Base-by-base conservation (phyloP, 495 filamentous ascomycete species). In the Aspergillus coremiiformis region DNA sequence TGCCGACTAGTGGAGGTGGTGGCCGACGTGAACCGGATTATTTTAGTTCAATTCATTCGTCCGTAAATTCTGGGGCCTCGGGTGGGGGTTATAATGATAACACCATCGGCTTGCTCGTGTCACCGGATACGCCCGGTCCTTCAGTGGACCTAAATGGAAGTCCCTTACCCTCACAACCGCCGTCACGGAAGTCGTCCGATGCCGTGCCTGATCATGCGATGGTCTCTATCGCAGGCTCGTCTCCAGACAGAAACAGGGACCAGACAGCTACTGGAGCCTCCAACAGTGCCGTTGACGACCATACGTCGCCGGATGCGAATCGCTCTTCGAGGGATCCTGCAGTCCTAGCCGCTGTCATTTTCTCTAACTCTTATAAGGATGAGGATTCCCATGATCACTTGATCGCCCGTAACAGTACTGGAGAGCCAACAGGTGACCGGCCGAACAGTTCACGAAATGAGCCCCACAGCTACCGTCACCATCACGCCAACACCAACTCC, bases 81-180 rank as follows among this genome's bases (percentile, higher is more conserved):
- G 51, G 44, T 5, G 52, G 50, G 42, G 58, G 55, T 7, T 65
- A 59, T 35, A 69, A 71, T 27, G 67, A 71, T 47, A 72, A 69
- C 53, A 67, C 57, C 27, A 69, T 72, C 29, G 62, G 65, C 44
- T 66, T 67, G 0, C 67, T 72, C 2, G 65, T 69, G 6, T 70
- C 70, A 5, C 67, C 68, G 1, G 70, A 73, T 49, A 73, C 70
- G 0, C 57, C 64, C 1, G 70, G 68, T 22, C 70, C 70, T 11
- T 66, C 67, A n/a, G 70, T 71, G 39, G 70, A 73, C 45, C 71
- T 71, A 29, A 68, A 67, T 2, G 68, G 66, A 10, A 61, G 33
- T 19, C 51, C 69, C 0, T 47, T 62, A 0, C 53, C 44, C 0
- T 47, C 55, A 4, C 62, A 60, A 21, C 51, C 58, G 17, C 35